A percentile compares a stretch with the other conserved stretches of the same genome.
Conservation (phyloP, 176 grass and related monocot genomes). For the Cymbopogon citratus region DNA sequence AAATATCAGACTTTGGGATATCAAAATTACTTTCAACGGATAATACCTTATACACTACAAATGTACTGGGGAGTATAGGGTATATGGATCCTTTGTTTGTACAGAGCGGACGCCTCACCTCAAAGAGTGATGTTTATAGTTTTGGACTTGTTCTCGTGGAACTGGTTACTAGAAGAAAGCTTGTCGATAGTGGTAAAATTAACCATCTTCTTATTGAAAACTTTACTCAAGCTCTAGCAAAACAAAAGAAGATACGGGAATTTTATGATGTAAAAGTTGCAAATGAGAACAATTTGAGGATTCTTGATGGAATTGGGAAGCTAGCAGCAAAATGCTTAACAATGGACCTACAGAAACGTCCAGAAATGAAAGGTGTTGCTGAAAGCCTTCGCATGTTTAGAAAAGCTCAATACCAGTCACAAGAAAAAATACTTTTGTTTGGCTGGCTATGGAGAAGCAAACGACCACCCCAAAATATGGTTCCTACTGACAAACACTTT, state of each 20-base stretch:
- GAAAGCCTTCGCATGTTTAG: neutral
- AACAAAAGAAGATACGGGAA: neutral
- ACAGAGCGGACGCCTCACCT: neutral
- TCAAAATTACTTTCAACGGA: neutral
- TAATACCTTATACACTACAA: neutral
- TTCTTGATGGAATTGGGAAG: neutral
- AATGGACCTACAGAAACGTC: neutral
- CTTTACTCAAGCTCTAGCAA: neutral
- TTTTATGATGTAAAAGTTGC: neutral
- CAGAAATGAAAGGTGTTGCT: neutral
- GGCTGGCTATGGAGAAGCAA: neutral
- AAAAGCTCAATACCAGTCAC: neutral
- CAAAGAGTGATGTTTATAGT: neutral
- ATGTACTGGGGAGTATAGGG: neutral
- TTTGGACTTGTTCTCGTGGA: neutral
- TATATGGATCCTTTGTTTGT: neutral
- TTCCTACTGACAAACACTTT: neutral
- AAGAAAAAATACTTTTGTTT: neutral
- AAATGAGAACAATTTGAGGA: neutral
- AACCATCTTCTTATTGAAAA: neutral
- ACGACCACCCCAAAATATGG: neutral
- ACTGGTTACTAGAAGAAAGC: neutral
- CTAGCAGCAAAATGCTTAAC: neutral
- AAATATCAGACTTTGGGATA: slow-evolving; percentile 18
- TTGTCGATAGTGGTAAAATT: neutral